Conservation (phyloP, 768 basidiomycete genomes). For the Tricholomella constricta region DNA sequence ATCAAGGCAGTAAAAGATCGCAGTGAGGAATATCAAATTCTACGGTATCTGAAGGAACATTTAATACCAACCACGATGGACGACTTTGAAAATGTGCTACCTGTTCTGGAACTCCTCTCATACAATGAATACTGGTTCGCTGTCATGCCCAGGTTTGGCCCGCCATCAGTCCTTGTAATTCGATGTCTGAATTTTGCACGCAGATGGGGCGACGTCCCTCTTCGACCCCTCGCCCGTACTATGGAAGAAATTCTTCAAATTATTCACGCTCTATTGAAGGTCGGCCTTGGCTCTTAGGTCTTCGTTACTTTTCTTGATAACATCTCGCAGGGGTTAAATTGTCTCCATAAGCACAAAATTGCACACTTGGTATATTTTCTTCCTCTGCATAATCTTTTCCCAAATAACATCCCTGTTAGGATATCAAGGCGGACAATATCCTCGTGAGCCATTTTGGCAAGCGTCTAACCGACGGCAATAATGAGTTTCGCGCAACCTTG, state of each 20-base stretch:
- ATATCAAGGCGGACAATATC: slow-evolving; percentile 17
- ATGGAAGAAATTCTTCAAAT: slow-evolving; percentile 15
- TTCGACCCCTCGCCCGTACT: neutral
- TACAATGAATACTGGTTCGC: slow-evolving; percentile 24
- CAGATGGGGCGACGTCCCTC: slow-evolving; percentile 17
- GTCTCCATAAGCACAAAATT: slow-evolving; percentile 22
- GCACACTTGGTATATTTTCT: slow-evolving; percentile 19
- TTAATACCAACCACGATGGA: neutral
- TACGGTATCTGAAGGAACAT: neutral
- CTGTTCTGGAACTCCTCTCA: slow-evolving; percentile 25
- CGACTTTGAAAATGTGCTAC: slow-evolving; percentile 18
- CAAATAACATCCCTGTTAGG: slow-evolving; percentile 1
- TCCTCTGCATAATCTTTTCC: neutral
- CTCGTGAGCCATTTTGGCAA: slow-evolving; percentile 19
- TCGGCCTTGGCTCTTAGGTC: neutral
- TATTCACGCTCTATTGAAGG: slow-evolving; percentile 23
- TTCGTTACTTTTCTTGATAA: neutral
- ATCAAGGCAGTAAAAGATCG: slow-evolving; percentile 5
- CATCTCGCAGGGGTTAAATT: slow-evolving; percentile 16
- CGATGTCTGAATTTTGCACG: neutral
- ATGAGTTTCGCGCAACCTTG: neutral
- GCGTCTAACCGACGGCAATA: neutral
- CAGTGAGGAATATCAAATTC: slow-evolving; percentile 1
- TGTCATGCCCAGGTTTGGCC: slow-evolving; percentile 30
- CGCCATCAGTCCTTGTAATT: neutral